Evolutionary conservation across 129 eudicot genomes (phyloP), one percentile per base, ranked within the genome.

Genomic region (Flaveria bidentis): DNA sequence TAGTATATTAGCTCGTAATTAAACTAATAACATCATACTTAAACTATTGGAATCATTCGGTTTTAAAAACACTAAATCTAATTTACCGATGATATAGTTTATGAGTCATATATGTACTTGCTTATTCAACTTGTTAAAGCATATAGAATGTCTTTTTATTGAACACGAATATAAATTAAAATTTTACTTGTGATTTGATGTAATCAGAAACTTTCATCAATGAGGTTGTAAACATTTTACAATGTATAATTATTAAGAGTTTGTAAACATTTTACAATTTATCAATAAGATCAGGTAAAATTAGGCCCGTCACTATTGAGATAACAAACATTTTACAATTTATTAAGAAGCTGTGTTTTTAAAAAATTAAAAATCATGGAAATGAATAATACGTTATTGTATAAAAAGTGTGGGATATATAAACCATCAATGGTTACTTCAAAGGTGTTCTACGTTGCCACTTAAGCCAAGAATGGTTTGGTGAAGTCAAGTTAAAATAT

Each of bases 381-480:
- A 45, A 45, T 45, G 13, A 45, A 45, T 45, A 0, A 45, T 45
- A 45, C 12, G 50, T 45, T 22, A 68, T 20, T 12, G 25, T 36
- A 47, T 46, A 9, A 67, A 46, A 20, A 47, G 5, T 20, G 12
- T 17, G 15, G 41, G 41, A 56, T 53, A 7, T 11, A 52, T 51
- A 76, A 61, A 14, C 42, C 28, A 45, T n/a, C 49, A 72, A 79
- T 62, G 78, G 49, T 79, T 72, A 72, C 83, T 79, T 79, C 78
- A 52, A 79, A 79, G 78, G 78, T 72, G 72, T 72, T 62, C 72
- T 72, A 79, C 73, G 47, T 79, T 79, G 83, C 68, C 83, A 79
- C 83, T 79, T 64, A 72, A 72, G 83, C 83, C 55, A 79, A 72
- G 83, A 79, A 33, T 79, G 83, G 78, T 79, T 72, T 36, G 78